Evolutionary conservation across 176 grass and related monocot species (phyloP).

Genomic region (Musa itinerans): DNA sequence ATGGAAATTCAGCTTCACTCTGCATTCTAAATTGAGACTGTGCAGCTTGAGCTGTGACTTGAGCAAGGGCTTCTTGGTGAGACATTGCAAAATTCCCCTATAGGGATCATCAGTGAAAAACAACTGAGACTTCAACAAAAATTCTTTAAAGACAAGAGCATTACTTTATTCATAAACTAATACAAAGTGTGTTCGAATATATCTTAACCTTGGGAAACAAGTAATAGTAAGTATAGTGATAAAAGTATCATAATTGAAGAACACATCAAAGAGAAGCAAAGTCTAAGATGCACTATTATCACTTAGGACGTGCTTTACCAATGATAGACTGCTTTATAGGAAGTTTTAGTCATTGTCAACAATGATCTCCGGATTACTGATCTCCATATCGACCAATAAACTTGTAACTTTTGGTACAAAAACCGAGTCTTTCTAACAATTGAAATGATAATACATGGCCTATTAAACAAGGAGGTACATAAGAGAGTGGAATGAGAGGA

Average conservation of each 20-base stretch:
- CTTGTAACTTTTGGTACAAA: too few species aligned
- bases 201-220: background rate
- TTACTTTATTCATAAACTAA: background rate
- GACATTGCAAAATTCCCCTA: slow-evolving; percentile 87
- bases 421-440: too few species aligned
- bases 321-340: too few species aligned
- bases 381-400: too few species aligned
- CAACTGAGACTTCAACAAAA: background rate
- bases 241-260: background rate
- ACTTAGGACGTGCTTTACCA: too few species aligned
- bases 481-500: too few species aligned
- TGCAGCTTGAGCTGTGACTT: slow-evolving; percentile 86
- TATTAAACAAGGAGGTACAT: too few species aligned
- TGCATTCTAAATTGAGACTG: slow-evolving; percentile 51
- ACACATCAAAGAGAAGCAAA: background rate
- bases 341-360: too few species aligned
- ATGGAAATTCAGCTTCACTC: slow-evolving; percentile 35
- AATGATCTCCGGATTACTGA: too few species aligned
- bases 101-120: background rate
- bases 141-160: background rate
- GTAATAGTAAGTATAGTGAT: background rate
- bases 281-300: background rate
- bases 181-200: background rate
- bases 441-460: too few species aligned
- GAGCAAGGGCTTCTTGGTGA: slow-evolving; percentile 84